Base-by-base conservation (phyloP, 2,329 filamentous ascomycete genomes). In the Chaetomium sp. region DNA sequence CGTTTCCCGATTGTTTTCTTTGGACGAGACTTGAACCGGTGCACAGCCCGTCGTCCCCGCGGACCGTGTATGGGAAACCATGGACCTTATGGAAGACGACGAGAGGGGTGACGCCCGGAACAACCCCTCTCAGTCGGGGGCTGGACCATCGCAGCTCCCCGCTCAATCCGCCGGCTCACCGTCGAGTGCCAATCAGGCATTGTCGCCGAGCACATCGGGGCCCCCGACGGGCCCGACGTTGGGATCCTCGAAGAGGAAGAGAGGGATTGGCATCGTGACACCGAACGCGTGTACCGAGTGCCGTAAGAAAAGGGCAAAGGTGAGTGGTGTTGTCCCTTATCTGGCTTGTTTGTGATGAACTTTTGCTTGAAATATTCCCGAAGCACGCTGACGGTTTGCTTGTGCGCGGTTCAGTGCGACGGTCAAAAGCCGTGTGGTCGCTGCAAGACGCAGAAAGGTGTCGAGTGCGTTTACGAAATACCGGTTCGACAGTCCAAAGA, bases 401-500 rank as follows among this genome's bases (percentile, higher is more conserved):
- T 8, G 36, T 10, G n/a, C 49, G 46, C 57, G 19, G 19, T 27
- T 27, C 19, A 83, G 80, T 86, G 82, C 63, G 82, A 86, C 63
- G 82, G 82, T 6, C 71, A 77, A 49, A 74, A 65, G 35, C 81
- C 80, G 3, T 84, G 80, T 60, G 72, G 74, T 37, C 73, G 82
- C 58, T 86, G 82, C 68, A 75, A 71, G 56, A 60, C 70, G 0
- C 81, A 84, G 59, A 78, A 76, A 53, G 77, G 79, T 36, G 69
- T 76, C 41, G 76, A 82, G 32, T 86, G 82, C 58, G 65, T 82
- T 32, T 86, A 86, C 70, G 81, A 85, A 61, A 66, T 83, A 6
- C 82, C 82, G 0, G 77, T 85, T 5, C 80, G 82, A 45, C 81
- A 84, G 61, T 84, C 81, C 9, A 86, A 86, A 59, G 82, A 85